These are phyloP conservation scores for Melaleuca quinquenervia DNA, from an alignment of 345 rosid species.

Conservation along the genomic window DNA sequence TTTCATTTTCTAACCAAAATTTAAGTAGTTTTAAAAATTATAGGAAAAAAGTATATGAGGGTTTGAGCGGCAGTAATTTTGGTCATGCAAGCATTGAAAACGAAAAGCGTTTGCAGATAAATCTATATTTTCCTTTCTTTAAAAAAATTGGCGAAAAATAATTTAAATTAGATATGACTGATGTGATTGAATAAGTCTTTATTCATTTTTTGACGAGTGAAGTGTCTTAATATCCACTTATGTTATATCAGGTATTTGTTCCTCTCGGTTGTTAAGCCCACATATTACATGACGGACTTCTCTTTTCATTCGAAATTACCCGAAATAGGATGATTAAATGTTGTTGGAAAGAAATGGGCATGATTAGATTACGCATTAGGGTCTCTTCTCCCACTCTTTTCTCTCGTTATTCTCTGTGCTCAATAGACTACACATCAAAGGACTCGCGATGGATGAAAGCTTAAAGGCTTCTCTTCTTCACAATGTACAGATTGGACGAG, in stretches of 20 bases:
- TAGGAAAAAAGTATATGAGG: neutral
- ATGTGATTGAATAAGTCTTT: neutral
- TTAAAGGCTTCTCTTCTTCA: neutral
- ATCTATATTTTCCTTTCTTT: neutral
- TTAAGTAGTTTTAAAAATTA: neutral
- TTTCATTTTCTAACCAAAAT: neutral
- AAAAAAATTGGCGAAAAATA: neutral
- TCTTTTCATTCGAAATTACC: neutral
- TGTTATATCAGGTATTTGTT: neutral
- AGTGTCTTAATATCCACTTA: neutral
- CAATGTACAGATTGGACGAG: neutral
- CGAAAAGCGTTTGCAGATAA: neutral
- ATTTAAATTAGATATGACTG: neutral
- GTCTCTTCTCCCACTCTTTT: neutral
- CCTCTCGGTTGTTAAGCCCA: neutral
- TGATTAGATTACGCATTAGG: neutral
- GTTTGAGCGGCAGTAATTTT: rapidly evolving
- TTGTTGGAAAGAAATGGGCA: neutral
- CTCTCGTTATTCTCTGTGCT: neutral
- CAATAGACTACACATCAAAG: rapidly evolving
- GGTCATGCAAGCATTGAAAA: neutral
- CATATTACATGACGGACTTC: neutral
- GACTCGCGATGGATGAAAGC: neutral
- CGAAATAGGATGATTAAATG: neutral
- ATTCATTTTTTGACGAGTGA: neutral